phyloP scores from a whole-genome alignment of 2,329 filamentous ascomycete species.

The Fusarium incarnatum region DNA sequence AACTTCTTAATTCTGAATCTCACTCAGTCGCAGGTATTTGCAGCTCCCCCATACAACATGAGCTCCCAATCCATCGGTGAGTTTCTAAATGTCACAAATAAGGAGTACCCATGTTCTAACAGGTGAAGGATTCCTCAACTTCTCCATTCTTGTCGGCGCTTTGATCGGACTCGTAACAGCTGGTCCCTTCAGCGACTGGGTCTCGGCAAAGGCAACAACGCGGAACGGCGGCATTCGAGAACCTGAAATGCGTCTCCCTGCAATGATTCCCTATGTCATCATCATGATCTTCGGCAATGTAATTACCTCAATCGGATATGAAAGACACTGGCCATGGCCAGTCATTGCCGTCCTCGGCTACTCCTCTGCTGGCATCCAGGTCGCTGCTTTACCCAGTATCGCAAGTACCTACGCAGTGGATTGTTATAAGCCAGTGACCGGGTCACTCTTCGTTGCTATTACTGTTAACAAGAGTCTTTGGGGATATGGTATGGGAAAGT shows the following conservation, averaged over 20 bases:
- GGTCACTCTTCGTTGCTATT: conserved; percentile 2
- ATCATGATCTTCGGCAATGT: conserved; percentile 10
- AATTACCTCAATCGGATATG: background rate
- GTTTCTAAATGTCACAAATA: background rate
- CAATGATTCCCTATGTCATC: background rate
- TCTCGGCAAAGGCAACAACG: background rate
- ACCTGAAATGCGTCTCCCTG: conserved; percentile 5
- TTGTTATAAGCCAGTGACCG: conserved; percentile 6
- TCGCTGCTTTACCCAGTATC: background rate
- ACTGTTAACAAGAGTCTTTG: conserved; percentile 8
- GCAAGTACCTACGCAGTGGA: conserved; percentile 6
- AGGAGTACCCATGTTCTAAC: background rate
- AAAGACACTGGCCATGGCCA: conserved; percentile 4
- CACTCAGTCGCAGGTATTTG: conserved; percentile 7
- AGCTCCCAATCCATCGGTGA: conserved; percentile 4
- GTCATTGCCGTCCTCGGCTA: conserved; percentile 7
- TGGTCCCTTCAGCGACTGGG: conserved; percentile 7
- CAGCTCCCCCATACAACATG: conserved; percentile 7
- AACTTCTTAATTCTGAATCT: conserved; percentile 16
- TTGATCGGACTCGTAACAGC: conserved; percentile 9
- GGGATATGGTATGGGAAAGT: conserved; percentile 6
- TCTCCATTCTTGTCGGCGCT: background rate
- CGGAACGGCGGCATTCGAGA: conserved; percentile 7
- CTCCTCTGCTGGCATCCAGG: background rate
- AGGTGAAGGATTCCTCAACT: background rate